Percentiles rank a stretch among this genome's conserved stretches.
Conservation (phyloP, 805 yeast genomes). For the Grigorovia jiainica region DNA sequence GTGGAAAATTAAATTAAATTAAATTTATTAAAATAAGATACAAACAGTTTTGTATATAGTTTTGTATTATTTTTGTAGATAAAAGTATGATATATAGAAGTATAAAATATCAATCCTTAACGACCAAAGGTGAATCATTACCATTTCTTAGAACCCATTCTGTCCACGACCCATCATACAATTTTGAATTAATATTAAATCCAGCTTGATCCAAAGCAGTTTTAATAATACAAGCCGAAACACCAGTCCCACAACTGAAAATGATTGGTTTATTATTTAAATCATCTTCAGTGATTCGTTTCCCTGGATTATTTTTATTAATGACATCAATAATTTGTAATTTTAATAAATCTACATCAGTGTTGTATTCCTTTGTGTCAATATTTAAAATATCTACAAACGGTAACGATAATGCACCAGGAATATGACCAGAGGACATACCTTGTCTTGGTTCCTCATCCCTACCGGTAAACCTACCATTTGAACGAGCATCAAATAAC, state of each 20-base stretch:
- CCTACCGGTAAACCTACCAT: slow-evolving; percentile 64
- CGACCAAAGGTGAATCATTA: slow-evolving; percentile 13
- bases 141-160: slow-evolving; percentile 25
- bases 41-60: too few relatives aligned
- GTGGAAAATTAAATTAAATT: too few relatives aligned
- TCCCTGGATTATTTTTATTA: slow-evolving; percentile 15
- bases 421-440: slow-evolving; percentile 80
- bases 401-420: slow-evolving; percentile 71
- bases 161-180: slow-evolving; percentile 85
- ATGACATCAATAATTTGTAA: slow-evolving; percentile 41
- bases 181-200: slow-evolving; percentile 36
- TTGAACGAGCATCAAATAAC: slow-evolving; percentile 74
- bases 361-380: slow-evolving; percentile 39
- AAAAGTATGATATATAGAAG: neutral
- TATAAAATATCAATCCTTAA: slow-evolving; percentile 10
- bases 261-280: slow-evolving; percentile 29
- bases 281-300: neutral
- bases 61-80: neutral
- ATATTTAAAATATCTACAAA: slow-evolving; percentile 49
- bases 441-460: slow-evolving; percentile 89
- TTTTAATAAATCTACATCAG: slow-evolving; percentile 21
- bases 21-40: too few relatives aligned
- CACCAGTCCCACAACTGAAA: slow-evolving; percentile 90
- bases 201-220: slow-evolving; percentile 58
- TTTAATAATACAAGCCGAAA: slow-evolving; percentile 82